Percentiles rank a stretch among this genome's conserved stretches.
These are phyloP conservation scores for Taphrina pruni DNA, from an alignment of 1,139 yeast genomes.

Conservation along the genomic window DNA sequence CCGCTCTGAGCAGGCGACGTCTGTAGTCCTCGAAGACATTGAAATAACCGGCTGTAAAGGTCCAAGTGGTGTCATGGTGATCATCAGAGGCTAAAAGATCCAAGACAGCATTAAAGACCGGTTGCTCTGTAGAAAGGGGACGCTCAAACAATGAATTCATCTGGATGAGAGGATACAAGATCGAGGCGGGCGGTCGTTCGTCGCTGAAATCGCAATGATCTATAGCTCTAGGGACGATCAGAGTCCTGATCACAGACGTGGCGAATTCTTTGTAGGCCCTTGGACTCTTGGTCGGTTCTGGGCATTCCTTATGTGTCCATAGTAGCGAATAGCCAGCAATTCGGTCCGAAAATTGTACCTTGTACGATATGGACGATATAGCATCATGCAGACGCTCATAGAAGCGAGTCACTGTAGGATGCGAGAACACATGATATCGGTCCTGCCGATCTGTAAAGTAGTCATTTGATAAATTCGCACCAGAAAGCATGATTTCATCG, in stretches of 20 bases:
- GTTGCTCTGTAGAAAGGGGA: slow-evolving; percentile 75
- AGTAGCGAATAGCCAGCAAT: slow-evolving; percentile 10
- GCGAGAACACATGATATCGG: slow-evolving; percentile 76
- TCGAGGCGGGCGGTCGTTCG: slow-evolving; percentile 43
- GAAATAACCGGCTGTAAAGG: slow-evolving; percentile 95
- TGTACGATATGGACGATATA: slow-evolving; percentile 72
- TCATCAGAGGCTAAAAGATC: slow-evolving; percentile 60
- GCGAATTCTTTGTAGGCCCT: slow-evolving; percentile 66
- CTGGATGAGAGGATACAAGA: slow-evolving; percentile 92
- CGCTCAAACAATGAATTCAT: slow-evolving; percentile 76
- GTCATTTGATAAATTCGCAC: slow-evolving; percentile 84
- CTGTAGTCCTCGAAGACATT: slow-evolving; percentile 82
- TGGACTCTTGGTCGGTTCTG: slow-evolving; percentile 71
- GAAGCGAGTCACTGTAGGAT: slow-evolving; percentile 67
- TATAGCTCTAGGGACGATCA: slow-evolving; percentile 48
- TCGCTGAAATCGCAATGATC: slow-evolving; percentile 41
- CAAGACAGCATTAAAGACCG: slow-evolving; percentile 53
- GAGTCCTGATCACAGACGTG: slow-evolving; percentile 62
- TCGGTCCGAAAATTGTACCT: slow-evolving; percentile 53
- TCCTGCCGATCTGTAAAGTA: slow-evolving; percentile 97
- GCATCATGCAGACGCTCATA: slow-evolving; percentile 72
- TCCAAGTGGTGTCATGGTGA: slow-evolving; percentile 70
- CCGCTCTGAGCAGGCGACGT: slow-evolving; percentile 63
- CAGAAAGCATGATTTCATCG: slow-evolving; percentile 82
- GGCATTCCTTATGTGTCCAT: slow-evolving; percentile 74